Percentiles rank a stretch among this genome's conserved stretches.
Conservation (phyloP, 2,329 filamentous ascomycete species). For the Alternaria rosae region DNA sequence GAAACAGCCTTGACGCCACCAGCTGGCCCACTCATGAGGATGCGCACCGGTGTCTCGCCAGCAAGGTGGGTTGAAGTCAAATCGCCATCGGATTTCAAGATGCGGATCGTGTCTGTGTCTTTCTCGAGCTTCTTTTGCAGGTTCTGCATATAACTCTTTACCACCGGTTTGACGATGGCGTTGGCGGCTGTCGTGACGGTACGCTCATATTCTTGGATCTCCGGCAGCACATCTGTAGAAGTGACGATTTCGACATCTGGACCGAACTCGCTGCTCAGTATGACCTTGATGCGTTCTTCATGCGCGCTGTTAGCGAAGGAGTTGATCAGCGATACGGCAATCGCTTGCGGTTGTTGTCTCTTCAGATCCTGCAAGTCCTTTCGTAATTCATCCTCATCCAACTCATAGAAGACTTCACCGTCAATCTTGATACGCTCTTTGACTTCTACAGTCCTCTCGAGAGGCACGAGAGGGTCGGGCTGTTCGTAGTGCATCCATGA, state of each 20-base stretch:
- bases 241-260: conserved; percentile 54
- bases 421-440: conserved; percentile 55
- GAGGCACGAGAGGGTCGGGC: conserved; percentile 58
- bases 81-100: conserved; percentile 60
- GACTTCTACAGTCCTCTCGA: conserved; percentile 58
- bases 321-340: conserved; percentile 58
- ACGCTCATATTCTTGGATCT: conserved; percentile 59
- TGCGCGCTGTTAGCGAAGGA: conserved; percentile 56
- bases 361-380: conserved; percentile 50
- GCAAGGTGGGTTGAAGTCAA: conserved; percentile 56
- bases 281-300: conserved; percentile 50
- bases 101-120: conserved; percentile 56
- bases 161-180: conserved; percentile 58
- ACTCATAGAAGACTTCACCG: conserved; percentile 50
- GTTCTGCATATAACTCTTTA: conserved; percentile 56
- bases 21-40: conserved; percentile 60
- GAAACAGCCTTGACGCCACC: conserved; percentile 59
- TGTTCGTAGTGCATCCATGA: conserved; percentile 60
- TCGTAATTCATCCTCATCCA: conserved; percentile 53
- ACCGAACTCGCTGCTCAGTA: conserved; percentile 55
- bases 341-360: conserved; percentile 53
- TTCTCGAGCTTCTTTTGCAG: conserved; percentile 50
- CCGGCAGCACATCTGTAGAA: conserved; percentile 56
- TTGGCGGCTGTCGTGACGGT: conserved; percentile 59
- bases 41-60: conserved; percentile 57